Evolutionary conservation across 2,329 filamentous ascomycete species (phyloP).

Genomic region (Emmonsiellopsis sp.): DNA sequence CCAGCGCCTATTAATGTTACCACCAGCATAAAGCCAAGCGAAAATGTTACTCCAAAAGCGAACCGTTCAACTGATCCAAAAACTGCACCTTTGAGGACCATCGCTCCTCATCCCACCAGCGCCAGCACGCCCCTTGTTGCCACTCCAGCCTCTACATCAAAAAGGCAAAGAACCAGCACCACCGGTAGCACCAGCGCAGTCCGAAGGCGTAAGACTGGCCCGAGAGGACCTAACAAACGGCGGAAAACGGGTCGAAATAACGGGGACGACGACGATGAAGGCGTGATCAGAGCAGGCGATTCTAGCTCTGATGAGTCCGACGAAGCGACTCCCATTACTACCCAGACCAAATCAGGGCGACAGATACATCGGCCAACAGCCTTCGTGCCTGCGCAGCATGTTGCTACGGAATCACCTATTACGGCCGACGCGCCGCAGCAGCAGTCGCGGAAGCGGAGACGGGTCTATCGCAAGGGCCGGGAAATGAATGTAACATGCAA

Average conservation of each 20-base stretch:
- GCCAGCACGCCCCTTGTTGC: background rate
- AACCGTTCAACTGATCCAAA: background rate
- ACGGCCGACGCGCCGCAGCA: conserved; percentile 15
- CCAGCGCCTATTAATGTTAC: background rate
- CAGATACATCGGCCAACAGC: conserved; percentile 56
- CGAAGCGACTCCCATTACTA: conserved; percentile 47
- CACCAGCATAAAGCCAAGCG: background rate
- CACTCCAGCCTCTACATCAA: background rate
- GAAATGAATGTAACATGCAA: conserved; percentile 50
- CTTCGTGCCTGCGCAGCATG: conserved; percentile 39
- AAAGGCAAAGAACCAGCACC: background rate
- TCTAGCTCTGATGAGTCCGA: conserved; percentile 31
- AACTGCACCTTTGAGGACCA: background rate
- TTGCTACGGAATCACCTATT: conserved; percentile 9
- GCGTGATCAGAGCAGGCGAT: conserved; percentile 24
- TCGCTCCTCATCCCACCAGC: background rate
- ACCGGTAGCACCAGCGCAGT: background rate
- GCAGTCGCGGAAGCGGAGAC: conserved; percentile 45
- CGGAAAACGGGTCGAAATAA: conserved; percentile 9
- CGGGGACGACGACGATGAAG: conserved; percentile 21
- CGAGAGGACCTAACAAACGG: conserved; percentile 5
- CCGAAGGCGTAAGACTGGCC: conserved; percentile 1
- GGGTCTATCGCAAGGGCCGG: conserved; percentile 36
- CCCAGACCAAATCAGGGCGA: conserved; percentile 66
- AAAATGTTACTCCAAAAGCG: background rate